phyloP scores from a whole-genome alignment of 164 flowering plant species.

The Hamamelis virginiana region DNA sequence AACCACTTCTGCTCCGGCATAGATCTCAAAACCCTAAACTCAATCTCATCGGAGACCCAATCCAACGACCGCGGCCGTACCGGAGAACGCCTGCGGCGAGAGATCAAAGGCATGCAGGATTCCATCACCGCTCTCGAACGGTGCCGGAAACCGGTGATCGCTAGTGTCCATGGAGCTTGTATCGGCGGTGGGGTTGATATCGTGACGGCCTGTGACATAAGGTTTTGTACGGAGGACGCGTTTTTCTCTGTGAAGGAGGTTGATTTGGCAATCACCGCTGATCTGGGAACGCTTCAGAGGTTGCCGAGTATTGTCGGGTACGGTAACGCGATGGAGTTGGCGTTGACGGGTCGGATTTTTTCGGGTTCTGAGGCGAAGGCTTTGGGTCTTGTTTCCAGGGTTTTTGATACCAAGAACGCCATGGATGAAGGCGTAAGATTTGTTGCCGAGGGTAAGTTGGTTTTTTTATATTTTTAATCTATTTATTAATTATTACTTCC shows the following conservation, averaged over 20 bases:
- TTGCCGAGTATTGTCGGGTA: constrained; percentile 76
- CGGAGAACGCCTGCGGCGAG: constrained; percentile 56
- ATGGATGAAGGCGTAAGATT: constrained; percentile 50
- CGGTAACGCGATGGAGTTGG: constrained; percentile 79
- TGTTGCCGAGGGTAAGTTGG: constrained; percentile 62
- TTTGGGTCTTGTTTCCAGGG: constrained; percentile 72
- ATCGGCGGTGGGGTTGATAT: constrained; percentile 86
- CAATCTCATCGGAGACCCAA: not conserved
- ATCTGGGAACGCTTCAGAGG: constrained; percentile 90
- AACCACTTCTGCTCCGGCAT: constrained; percentile 85
- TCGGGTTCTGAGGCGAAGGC: constrained; percentile 66
- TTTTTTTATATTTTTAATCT: too few relatives aligned
- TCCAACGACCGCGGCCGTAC: constrained; percentile 53
- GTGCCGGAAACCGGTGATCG: constrained; percentile 85
- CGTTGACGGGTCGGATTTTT: constrained; percentile 69
- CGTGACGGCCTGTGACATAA: constrained; percentile 77
- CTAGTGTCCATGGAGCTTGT: constrained; percentile 70
- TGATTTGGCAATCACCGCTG: constrained; percentile 76
- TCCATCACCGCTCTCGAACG: constrained; percentile 70
- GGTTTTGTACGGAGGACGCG: constrained; percentile 62
- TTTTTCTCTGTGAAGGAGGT: constrained; percentile 88
- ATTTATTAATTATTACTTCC: too few relatives aligned
- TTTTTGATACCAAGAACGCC: constrained; percentile 47
- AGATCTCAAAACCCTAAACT: constrained; percentile 47
- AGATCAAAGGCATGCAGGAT: constrained; percentile 58